Evolutionary conservation across 2,329 filamentous ascomycete species (phyloP).

Genomic region (Celoporthe dispersa): DNA sequence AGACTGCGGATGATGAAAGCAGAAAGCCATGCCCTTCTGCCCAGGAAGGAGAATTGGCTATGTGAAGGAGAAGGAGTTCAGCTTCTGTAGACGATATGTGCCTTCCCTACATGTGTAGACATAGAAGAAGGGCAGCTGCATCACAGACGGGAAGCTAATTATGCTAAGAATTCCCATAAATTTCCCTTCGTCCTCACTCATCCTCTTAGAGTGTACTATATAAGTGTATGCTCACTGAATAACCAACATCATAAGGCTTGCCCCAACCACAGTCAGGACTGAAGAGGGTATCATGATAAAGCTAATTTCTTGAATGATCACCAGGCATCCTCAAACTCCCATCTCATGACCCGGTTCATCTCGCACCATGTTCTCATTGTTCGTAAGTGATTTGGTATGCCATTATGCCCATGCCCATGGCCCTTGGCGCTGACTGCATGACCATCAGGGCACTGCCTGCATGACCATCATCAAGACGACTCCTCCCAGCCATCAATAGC

Average conservation of each 20-base stretch:
- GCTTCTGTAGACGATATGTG: neutral
- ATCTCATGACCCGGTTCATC: neutral
- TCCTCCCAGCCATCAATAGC: constrained; percentile 58
- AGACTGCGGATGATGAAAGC: neutral
- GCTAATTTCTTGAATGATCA: neutral
- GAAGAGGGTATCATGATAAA: neutral
- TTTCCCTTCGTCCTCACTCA: neutral
- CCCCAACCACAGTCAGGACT: neutral
- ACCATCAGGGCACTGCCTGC: too few relatives aligned
- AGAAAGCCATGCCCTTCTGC: neutral
- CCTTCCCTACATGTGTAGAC: neutral
- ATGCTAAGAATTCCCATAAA: neutral
- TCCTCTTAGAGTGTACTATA: neutral
- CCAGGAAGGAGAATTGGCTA: neutral
- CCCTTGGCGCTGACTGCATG: neutral
- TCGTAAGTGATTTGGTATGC: neutral
- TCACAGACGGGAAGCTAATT: neutral
- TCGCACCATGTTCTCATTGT: neutral
- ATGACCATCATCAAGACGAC: constrained; percentile 14
- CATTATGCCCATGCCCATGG: neutral
- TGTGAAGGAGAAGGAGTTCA: neutral
- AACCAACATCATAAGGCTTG: neutral
- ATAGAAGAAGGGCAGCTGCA: neutral
- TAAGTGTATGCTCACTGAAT: too few relatives aligned
- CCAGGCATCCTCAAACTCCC: neutral